Evolutionary conservation across 2,329 filamentous ascomycete species (phyloP).

Genomic region (Calonectria honghensis): DNA sequence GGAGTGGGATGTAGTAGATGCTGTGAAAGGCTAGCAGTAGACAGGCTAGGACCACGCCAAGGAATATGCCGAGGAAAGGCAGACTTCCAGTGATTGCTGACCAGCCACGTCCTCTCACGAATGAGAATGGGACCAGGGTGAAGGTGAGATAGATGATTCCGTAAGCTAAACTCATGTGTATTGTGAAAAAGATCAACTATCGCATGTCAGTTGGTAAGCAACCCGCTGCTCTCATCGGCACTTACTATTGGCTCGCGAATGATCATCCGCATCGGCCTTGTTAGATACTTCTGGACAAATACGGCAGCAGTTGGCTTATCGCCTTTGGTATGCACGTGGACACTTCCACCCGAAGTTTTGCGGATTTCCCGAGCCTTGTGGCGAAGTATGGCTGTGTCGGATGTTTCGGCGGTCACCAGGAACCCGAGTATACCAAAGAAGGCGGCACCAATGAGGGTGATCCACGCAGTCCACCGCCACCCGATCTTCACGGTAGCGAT

Average conservation of each 20-base stretch:
- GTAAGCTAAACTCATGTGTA: slow-evolving; percentile 11
- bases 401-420: neutral
- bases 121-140: neutral
- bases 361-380: slow-evolving; percentile 8
- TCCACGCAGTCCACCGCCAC: slow-evolving; percentile 21
- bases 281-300: slow-evolving; percentile 16
- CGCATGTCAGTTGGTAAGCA: neutral
- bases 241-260: slow-evolving; percentile 10
- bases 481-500: slow-evolving; percentile 2
- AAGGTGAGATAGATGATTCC: slow-evolving; percentile 15
- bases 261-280: slow-evolving; percentile 6
- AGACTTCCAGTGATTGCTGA: slow-evolving; percentile 7
- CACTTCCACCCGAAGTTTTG: neutral
- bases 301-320: slow-evolving; percentile 11
- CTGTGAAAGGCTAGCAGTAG: neutral
- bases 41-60: neutral
- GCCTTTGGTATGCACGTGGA: neutral
- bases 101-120: slow-evolving; percentile 7
- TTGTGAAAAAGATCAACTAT: slow-evolving; percentile 9
- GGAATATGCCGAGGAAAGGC: neutral
- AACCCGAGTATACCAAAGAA: slow-evolving; percentile 1
- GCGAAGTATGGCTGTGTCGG: neutral
- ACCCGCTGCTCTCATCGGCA: too few relatives aligned
- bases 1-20: slow-evolving; percentile 2
- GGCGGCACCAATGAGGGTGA: slow-evolving; percentile 6